These are phyloP conservation scores for Mucor racemosus DNA, from an alignment of 371 early-diverging fungal species.

Conservation along the genomic window DNA sequence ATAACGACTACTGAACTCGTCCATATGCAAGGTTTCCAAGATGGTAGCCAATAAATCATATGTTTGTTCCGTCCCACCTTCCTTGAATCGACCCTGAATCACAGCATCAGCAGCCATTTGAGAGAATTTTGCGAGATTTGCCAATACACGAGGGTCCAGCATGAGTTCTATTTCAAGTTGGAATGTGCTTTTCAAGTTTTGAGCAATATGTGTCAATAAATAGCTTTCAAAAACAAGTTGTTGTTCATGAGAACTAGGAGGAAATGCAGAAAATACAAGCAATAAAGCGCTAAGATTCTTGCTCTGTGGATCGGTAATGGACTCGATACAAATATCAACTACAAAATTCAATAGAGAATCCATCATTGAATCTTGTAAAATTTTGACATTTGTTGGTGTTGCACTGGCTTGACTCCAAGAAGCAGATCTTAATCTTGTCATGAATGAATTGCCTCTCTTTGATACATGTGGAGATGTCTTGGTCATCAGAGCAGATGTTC, in stretches of 20 bases:
- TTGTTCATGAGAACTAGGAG: conserved; percentile 46
- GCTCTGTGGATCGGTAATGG: conserved; percentile 54
- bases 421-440: conserved; percentile 33
- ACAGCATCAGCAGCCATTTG: conserved; percentile 72
- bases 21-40: conserved; percentile 52
- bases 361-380: conserved; percentile 35
- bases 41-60: conserved; percentile 64
- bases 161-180: conserved; percentile 52
- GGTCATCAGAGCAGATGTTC: conserved; percentile 43
- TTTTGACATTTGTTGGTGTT: conserved; percentile 10
- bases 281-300: conserved; percentile 53
- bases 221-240: conserved; percentile 60
- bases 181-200: conserved; percentile 57
- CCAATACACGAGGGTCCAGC: conserved; percentile 47
- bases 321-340: conserved; percentile 59
- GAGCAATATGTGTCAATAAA: conserved; percentile 60
- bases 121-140: conserved; percentile 61
- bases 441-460: conserved; percentile 36
- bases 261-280: conserved; percentile 47
- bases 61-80: conserved; percentile 58
- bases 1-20: conserved; percentile 31
- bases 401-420: conserved; percentile 36
- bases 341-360: conserved; percentile 57
- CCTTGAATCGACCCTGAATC: conserved; percentile 59
- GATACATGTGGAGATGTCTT: conserved; percentile 55